Evolutionary conservation across 306 rosid species (phyloP).

Genomic region (Cicer bijugum): DNA sequence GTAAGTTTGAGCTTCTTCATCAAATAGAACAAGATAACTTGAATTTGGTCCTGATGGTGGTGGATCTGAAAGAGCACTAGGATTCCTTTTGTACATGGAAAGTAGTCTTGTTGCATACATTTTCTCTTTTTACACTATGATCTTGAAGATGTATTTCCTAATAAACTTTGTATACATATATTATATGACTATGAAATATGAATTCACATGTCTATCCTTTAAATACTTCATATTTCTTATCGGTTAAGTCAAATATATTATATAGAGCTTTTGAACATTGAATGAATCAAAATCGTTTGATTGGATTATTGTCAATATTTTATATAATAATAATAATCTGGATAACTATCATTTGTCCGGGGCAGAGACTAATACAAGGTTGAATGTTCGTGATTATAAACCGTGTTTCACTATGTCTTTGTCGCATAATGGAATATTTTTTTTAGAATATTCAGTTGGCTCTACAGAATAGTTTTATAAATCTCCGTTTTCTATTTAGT

Average conservation of each 20-base stretch:
- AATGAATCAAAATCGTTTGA: not conserved
- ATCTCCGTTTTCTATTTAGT: no score
- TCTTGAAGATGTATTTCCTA: not conserved
- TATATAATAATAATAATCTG: no score
- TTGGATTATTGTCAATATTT: no score
- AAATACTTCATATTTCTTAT: not conserved
- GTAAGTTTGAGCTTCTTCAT: conserved; percentile 37
- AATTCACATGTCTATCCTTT: not conserved
- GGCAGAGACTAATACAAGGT: not conserved
- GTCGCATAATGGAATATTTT: not conserved
- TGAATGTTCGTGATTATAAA: not conserved
- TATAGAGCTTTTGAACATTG: not conserved
- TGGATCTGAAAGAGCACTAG: conserved; percentile 24
- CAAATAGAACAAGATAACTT: conserved; percentile 44
- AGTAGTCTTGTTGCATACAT: conserved; percentile 52
- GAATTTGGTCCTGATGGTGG: conserved; percentile 52
- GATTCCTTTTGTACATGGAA: conserved; percentile 34
- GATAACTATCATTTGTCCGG: not conserved
- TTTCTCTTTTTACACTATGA: not conserved
- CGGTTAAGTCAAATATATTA: not conserved
- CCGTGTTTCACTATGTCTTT: not conserved
- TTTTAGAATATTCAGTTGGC: not conserved
- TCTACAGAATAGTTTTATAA: no score
- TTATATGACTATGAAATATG: not conserved
- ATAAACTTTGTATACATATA: not conserved